A percentile compares a stretch with the other conserved stretches of the same genome.
phyloP scores from a whole-genome alignment of 2,329 filamentous ascomycete species.

The Lachnellula occidentalis region DNA sequence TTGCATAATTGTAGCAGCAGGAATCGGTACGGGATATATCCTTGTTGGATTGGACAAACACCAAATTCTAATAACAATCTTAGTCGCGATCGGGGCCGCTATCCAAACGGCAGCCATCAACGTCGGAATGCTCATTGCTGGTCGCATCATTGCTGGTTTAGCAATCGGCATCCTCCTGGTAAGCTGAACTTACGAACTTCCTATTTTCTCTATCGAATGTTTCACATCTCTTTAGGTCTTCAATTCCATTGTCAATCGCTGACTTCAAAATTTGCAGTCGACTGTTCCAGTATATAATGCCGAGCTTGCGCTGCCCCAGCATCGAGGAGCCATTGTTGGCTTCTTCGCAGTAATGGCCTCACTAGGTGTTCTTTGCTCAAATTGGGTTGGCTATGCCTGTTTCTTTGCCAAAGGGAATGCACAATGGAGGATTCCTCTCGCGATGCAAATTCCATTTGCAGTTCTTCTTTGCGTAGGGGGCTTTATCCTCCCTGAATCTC shows the following conservation, averaged over 20 bases:
- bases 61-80: neutral
- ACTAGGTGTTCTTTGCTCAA: slow-evolving; percentile 18
- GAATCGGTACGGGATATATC: neutral
- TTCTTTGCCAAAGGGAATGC: slow-evolving; percentile 18
- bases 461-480: slow-evolving; percentile 15
- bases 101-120: slow-evolving; percentile 27
- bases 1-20: slow-evolving; percentile 30
- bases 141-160: slow-evolving; percentile 42
- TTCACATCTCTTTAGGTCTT: too few species aligned
- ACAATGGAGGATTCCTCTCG: slow-evolving; percentile 24
- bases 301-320: slow-evolving; percentile 17
- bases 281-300: slow-evolving; percentile 42
- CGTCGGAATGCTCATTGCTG: slow-evolving; percentile 39
- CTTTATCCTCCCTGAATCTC: slow-evolving; percentile 13
- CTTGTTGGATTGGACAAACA: too few species aligned
- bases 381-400: slow-evolving; percentile 23
- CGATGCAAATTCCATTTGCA: slow-evolving; percentile 22
- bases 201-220: too few species aligned
- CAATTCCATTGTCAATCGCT: too few species aligned
- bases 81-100: slow-evolving; percentile 25
- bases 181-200: too few species aligned
- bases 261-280: slow-evolving; percentile 8
- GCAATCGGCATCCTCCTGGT: slow-evolving; percentile 40
- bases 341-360: slow-evolving; percentile 24
- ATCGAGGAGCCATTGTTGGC: slow-evolving; percentile 19